A percentile compares a stretch with the other conserved stretches of the same genome.
These are phyloP conservation scores for Botrytis galanthina DNA, from an alignment of 2,329 filamentous ascomycete genomes.

Conservation along the genomic window DNA sequence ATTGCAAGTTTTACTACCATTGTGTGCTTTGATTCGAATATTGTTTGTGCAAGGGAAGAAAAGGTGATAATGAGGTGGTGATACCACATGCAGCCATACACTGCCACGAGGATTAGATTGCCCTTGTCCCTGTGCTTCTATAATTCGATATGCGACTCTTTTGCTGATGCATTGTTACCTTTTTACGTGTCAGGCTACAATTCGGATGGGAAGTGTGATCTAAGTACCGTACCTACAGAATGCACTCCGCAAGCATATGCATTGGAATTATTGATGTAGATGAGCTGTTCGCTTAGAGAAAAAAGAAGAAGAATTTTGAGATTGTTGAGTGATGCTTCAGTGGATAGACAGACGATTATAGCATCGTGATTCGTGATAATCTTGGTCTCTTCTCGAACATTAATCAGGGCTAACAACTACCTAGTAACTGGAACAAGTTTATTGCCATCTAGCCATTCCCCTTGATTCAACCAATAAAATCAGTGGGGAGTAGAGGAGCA, in stretches of 20 bases:
- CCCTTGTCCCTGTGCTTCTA: slow-evolving; percentile 2
- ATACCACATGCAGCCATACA: not conserved
- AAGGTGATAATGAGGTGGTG: not conserved
- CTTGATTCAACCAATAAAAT: not conserved
- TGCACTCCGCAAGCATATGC: slow-evolving; percentile 19
- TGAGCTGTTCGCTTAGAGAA: slow-evolving; percentile 10
- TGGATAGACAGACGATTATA: not conserved
- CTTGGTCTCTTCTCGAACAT: not conserved
- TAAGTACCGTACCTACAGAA: not conserved
- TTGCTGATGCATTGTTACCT: not conserved
- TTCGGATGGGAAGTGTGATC: slow-evolving; percentile 12
- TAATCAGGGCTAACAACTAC: not conserved
- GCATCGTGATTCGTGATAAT: not conserved
- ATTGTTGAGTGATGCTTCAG: not conserved
- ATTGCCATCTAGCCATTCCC: not conserved
- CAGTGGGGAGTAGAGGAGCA: not conserved
- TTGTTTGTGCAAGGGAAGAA: not conserved
- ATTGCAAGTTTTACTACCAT: not conserved
- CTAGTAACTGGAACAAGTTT: not conserved
- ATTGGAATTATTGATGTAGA: not conserved
- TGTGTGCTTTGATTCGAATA: not conserved
- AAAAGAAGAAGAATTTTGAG: not conserved
- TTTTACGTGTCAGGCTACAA: slow-evolving; percentile 23
- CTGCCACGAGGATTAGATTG: slow-evolving; percentile 5
- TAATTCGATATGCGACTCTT: not conserved